These are phyloP conservation scores for Onygenales sp. DNA, from an alignment of 2,329 filamentous ascomycete genomes.

Conservation along the genomic window DNA sequence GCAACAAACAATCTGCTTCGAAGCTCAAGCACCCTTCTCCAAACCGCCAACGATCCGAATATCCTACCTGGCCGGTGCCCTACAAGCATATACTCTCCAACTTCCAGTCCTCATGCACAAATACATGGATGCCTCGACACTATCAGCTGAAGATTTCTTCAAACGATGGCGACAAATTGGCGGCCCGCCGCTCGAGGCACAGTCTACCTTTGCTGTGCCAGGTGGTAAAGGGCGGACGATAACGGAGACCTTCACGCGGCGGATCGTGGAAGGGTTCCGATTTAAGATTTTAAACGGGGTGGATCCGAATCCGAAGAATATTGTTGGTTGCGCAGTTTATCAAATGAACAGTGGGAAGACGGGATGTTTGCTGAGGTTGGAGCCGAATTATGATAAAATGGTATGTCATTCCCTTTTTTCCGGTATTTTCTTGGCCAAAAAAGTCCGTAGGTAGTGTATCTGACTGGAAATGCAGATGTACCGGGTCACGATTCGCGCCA, in stretches of 20 bases:
- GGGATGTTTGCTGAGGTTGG: slow-evolving; percentile 83
- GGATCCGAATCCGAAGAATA: slow-evolving; percentile 86
- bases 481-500: slow-evolving; percentile 85
- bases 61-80: slow-evolving; percentile 83
- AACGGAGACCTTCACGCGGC: slow-evolving; percentile 60
- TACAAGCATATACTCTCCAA: slow-evolving; percentile 87
- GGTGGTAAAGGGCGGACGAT: slow-evolving; percentile 51
- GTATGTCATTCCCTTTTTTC: slow-evolving; percentile 44
- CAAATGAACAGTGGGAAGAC: slow-evolving; percentile 72
- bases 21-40: slow-evolving; percentile 69
- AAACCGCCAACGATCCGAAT: slow-evolving; percentile 86
- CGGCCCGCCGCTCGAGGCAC: slow-evolving; percentile 73
- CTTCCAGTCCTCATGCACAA: slow-evolving; percentile 84
- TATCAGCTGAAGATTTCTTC: slow-evolving; percentile 91
- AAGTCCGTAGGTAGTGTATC: slow-evolving; percentile 2
- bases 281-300: slow-evolving; percentile 81
- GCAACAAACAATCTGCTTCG: slow-evolving; percentile 92
- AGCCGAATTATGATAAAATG: slow-evolving; percentile 87
- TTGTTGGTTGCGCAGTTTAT: slow-evolving; percentile 83
- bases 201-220: slow-evolving; percentile 68
- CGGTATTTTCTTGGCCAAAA: not conserved
- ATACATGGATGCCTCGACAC: slow-evolving; percentile 88
- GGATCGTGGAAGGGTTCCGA: slow-evolving; percentile 71
- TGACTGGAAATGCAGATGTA: slow-evolving; percentile 60
- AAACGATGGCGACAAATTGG: slow-evolving; percentile 99